Evolutionary conservation across 192 early-diverging fungal genomes (phyloP), one percentile per base, ranked within the genome.

Genomic region (Allomyces arbusculus): DNA sequence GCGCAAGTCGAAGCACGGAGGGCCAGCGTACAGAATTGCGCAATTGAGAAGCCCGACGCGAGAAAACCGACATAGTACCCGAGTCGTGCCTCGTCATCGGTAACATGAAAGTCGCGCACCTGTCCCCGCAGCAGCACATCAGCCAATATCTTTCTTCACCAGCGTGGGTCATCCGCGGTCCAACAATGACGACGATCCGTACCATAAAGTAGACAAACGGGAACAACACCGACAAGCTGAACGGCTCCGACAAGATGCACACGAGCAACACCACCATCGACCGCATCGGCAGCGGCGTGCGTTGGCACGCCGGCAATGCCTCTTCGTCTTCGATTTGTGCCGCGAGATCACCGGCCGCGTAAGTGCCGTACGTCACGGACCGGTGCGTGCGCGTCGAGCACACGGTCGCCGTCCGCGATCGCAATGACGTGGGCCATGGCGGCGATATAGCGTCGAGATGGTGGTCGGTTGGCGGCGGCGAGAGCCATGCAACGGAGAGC

Each of bases 181-280:
- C 43, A 5, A 33, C 20, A 65, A 33, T 14, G 14, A 62, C 50
- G 55, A 16, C 24, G n/a, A 65, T 3, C 20, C 20, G 40, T 69
- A 87, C 84, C 84, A 87, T 87, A 66, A 91, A 89, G 67, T 90
- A 91, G 4, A 90, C 82, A 71, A 94, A 94, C 10, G 90, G 90
- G 63, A 90, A 82, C 61, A 88, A 67, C 55, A 90, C 80, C 20
- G 82, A 78, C 26, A 81, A 83, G 63, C 84, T 84, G 64, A 88
- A 72, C 22, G 88, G 87, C 69, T 90, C 88, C 44, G 78, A 76
- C n/a, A 83, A 73, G 33, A 76, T 71, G 45, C 69, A 69, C 28
- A 72, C 45, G 67, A 68, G 68, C 12, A 74, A 65, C 43, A 81
- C 75, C 20, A 16, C 20, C 12, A 58, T 58, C 50, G 50, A n/a